Evolutionary conservation across 2,329 filamentous ascomycete genomes (phyloP).

Genomic region (Apiospora aurea): DNA sequence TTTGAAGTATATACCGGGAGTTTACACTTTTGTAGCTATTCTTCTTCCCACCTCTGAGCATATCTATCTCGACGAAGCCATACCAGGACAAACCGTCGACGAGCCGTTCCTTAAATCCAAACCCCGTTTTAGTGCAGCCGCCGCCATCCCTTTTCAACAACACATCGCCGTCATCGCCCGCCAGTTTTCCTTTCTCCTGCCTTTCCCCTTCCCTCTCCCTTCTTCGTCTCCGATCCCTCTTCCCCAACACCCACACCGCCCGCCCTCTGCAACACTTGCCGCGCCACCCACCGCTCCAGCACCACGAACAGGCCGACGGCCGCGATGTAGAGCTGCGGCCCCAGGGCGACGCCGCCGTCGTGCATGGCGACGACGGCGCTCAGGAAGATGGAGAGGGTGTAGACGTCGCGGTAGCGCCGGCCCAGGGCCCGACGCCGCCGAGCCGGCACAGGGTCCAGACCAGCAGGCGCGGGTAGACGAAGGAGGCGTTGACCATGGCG

Average conservation of each 20-base stretch:
- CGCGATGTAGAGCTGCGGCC: conserved; percentile 25
- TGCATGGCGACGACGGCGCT: conserved; percentile 26
- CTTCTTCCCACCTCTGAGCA: background rate
- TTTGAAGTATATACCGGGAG: background rate
- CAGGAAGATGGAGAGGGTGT: conserved; percentile 29
- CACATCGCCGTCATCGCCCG: too few species aligned
- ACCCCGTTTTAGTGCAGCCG: background rate
- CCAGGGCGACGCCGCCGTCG: conserved; percentile 24
- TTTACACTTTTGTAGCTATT: background rate
- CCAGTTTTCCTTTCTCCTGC: too few species aligned
- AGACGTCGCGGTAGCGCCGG: conserved; percentile 24
- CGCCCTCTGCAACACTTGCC: background rate
- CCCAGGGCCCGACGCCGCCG: conserved; percentile 9
- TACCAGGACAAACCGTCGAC: background rate
- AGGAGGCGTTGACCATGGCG: conserved; percentile 26
- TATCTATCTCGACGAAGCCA: conserved; percentile 2
- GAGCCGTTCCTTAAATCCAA: background rate
- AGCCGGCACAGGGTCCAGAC: conserved; percentile 21
- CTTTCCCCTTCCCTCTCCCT: background rate
- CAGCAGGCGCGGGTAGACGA: conserved; percentile 28
- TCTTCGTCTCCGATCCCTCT: too few species aligned
- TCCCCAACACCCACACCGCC: background rate
- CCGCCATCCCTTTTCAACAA: background rate
- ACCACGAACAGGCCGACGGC: conserved; percentile 21
- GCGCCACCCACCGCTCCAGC: conserved; percentile 27